These are phyloP conservation scores for Phaseolus lunatus DNA, from an alignment of 306 rosid species.

Conservation along the genomic window DNA sequence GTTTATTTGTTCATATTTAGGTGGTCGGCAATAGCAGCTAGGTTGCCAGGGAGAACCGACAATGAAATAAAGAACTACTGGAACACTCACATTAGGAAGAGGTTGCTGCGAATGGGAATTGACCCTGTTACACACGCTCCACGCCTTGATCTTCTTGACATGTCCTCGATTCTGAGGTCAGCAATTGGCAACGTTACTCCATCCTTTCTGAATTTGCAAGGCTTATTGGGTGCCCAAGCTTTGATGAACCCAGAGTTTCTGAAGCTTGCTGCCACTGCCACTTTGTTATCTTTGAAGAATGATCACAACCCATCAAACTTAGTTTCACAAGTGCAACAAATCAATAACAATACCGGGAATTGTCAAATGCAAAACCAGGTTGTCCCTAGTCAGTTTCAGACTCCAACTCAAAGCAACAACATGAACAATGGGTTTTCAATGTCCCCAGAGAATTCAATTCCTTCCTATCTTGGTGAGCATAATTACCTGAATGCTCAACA, in stretches of 20 bases:
- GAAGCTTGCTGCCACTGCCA: constrained; percentile 60
- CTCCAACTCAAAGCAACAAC: constrained; percentile 37
- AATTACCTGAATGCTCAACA: constrained; percentile 40
- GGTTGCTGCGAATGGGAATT: constrained; percentile 80
- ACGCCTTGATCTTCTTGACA: constrained; percentile 80
- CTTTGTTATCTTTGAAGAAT: constrained; percentile 59
- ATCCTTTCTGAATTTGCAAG: constrained; percentile 65
- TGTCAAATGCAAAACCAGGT: constrained; percentile 48
- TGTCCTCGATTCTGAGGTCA: constrained; percentile 64
- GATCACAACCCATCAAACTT: constrained; percentile 49
- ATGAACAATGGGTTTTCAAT: constrained; percentile 41
- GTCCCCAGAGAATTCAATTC: constrained; percentile 52
- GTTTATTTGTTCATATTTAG: constrained; percentile 45
- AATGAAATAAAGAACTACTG: constrained; percentile 94
- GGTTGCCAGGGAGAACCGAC: constrained; percentile 92
- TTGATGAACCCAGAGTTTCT: constrained; percentile 68
- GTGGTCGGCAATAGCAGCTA: constrained; percentile 93
- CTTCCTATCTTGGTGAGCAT: constrained; percentile 47
- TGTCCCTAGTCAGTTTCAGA: constrained; percentile 49
- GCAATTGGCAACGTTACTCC: constrained; percentile 53
- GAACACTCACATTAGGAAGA: constrained; percentile 89
- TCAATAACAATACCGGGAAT: constrained; percentile 41
- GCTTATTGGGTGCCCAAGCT: constrained; percentile 62
- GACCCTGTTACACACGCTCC: constrained; percentile 95
- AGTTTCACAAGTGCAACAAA: constrained; percentile 43